phyloP scores from a whole-genome alignment of 495 filamentous ascomycete species.

The Xylaria cubensis region DNA sequence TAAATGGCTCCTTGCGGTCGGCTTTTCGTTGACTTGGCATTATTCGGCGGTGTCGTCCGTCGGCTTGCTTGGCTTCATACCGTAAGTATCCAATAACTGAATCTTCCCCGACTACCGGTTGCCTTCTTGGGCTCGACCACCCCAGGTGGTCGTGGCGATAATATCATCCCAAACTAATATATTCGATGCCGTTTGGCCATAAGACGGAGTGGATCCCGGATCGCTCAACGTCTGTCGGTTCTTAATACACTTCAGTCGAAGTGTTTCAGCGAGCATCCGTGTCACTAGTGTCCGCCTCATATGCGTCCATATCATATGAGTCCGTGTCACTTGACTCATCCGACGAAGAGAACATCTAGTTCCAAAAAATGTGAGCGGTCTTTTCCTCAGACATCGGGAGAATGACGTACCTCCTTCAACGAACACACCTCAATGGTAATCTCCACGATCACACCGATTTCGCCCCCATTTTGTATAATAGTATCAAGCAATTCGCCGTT shows the following conservation, averaged over 20 bases:
- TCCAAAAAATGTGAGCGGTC: neutral
- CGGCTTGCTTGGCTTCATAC: neutral
- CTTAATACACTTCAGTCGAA: neutral
- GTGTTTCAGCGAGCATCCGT: neutral
- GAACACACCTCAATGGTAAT: constrained; percentile 47
- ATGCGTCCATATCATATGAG: too few relatives aligned
- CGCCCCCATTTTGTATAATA: constrained; percentile 49
- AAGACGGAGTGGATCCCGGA: neutral
- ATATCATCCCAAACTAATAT: neutral
- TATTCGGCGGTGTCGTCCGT: neutral
- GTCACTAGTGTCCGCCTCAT: neutral
- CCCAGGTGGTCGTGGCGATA: neutral
- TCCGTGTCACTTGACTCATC: constrained; percentile 1
- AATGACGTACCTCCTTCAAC: constrained; percentile 39
- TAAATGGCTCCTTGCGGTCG: neutral
- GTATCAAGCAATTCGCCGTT: constrained; percentile 43
- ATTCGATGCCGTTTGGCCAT: neutral
- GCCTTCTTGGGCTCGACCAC: neutral
- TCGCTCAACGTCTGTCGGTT: neutral
- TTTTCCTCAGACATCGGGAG: neutral
- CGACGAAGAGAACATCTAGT: neutral
- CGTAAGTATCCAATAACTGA: neutral
- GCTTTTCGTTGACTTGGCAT: neutral
- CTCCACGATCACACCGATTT: constrained; percentile 51
- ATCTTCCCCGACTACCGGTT: neutral